phyloP scores from a whole-genome alignment of 495 filamentous ascomycete genomes.

The Halenospora varia region DNA sequence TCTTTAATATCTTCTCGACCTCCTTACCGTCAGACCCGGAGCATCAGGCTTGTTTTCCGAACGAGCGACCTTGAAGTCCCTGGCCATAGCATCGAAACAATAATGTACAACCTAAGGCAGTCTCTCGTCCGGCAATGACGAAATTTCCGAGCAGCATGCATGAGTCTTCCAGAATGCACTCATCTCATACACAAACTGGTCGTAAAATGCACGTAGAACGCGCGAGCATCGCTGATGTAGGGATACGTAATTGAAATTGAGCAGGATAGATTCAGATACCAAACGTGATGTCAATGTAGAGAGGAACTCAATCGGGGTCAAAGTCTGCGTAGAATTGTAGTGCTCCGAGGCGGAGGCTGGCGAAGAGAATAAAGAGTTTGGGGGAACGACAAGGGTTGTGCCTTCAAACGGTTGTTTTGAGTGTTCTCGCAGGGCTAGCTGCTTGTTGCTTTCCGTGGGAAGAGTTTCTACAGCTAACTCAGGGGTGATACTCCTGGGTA shows the following conservation, averaged over 20 bases:
- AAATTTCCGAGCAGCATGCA: too few species aligned
- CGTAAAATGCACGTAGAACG: neutral
- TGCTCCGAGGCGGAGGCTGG: neutral
- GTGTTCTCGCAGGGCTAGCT: neutral
- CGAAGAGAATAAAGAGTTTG: neutral
- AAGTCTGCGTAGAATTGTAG: neutral
- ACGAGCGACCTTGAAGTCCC: too few species aligned
- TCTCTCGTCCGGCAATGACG: too few species aligned
- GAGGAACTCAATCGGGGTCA: neutral
- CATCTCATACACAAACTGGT: too few species aligned
- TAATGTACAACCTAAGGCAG: too few species aligned
- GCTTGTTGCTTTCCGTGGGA: neutral
- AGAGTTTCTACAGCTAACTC: neutral
- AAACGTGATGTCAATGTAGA: neutral
- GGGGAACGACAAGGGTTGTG: neutral
- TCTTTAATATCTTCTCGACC: too few species aligned
- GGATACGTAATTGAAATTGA: neutral
- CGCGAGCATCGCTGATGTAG: neutral
- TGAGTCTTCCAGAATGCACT: too few species aligned
- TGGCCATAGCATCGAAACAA: too few species aligned
- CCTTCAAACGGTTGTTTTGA: neutral
- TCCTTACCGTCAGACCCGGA: too few species aligned
- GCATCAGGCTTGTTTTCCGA: too few species aligned
- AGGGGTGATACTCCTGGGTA: neutral
- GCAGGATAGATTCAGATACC: neutral